Evolutionary conservation across 441 rosid species (phyloP).

Genomic region (Adansonia madagascariensis): DNA sequence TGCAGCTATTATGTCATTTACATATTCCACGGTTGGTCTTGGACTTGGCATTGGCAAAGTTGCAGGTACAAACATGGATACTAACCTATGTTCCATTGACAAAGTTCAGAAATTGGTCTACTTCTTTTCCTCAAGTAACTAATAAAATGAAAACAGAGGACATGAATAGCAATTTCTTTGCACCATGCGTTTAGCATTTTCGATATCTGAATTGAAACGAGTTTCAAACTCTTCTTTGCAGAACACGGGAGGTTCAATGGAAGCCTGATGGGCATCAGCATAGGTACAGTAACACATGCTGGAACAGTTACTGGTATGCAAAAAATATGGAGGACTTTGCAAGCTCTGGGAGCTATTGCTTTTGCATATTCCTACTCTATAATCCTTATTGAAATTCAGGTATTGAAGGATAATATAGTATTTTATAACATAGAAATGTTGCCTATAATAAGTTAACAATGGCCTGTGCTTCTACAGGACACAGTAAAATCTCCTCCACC

Average conservation of each 20-base stretch:
- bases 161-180: neutral
- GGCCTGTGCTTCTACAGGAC: conserved; percentile 40
- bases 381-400: conserved; percentile 71
- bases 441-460: too few relatives aligned
- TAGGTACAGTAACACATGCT: conserved; percentile 54
- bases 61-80: conserved; percentile 44
- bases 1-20: conserved; percentile 74
- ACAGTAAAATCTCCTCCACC: conserved; percentile 66
- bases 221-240: conserved; percentile 18
- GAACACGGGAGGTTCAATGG: conserved; percentile 57
- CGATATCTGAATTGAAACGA: neutral
- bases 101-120: neutral
- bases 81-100: neutral
- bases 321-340: conserved; percentile 64
- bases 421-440: neutral
- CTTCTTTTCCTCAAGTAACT: neutral
- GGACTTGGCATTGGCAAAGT: conserved; percentile 67
- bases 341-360: conserved; percentile 70
- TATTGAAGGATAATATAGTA: conserved; percentile 1
- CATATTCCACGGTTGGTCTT: conserved; percentile 61
- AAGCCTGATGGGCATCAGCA: conserved; percentile 58
- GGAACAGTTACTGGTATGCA: conserved; percentile 45
- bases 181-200: neutral
- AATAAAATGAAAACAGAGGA: neutral
- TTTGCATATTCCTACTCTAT: conserved; percentile 64